A percentile compares a stretch with the other conserved stretches of the same genome.
phyloP scores from a whole-genome alignment of 495 filamentous ascomycete species.

The Penicillium argentinense region DNA sequence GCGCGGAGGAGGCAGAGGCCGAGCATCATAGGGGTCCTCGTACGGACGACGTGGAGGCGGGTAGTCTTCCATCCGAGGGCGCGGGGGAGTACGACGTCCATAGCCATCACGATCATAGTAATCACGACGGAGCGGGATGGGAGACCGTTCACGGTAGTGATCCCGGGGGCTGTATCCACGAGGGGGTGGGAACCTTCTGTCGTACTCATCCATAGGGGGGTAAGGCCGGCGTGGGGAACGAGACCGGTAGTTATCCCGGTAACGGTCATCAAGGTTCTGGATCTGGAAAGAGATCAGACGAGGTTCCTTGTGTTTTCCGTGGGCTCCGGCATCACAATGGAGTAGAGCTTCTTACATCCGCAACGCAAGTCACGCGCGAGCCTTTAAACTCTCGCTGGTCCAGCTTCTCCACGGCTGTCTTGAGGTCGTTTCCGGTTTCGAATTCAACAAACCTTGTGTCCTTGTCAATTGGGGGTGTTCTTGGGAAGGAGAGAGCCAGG shows the following conservation, averaged over 20 bases:
- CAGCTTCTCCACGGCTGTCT: conserved; percentile 87
- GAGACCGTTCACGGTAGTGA: conserved; percentile 83
- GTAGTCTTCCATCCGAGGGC: conserved; percentile 73
- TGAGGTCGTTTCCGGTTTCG: conserved; percentile 86
- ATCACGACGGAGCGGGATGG: conserved; percentile 71
- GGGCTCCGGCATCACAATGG: conserved; percentile 9
- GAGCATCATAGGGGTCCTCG: conserved; percentile 52
- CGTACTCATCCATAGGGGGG: conserved; percentile 68
- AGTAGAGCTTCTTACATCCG: conserved; percentile 66
- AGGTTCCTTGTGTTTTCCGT: conserved; percentile 19
- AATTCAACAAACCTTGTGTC: conserved; percentile 89
- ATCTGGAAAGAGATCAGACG: conserved; percentile 48
- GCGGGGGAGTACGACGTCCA: conserved; percentile 65
- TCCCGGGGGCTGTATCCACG: conserved; percentile 81
- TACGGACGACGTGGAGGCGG: conserved; percentile 56
- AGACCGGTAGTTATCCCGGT: conserved; percentile 70
- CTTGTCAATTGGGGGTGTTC: conserved; percentile 29
- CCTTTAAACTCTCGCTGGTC: conserved; percentile 92
- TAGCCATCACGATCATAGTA: conserved; percentile 81
- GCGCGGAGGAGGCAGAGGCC: conserved; percentile 42
- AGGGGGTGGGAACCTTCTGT: conserved; percentile 71
- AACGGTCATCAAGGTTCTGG: conserved; percentile 63
- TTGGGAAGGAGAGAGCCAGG: conserved; percentile 5
- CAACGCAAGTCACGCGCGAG: conserved; percentile 72
- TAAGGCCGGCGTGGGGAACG: conserved; percentile 73